Evolutionary conservation across 371 early-diverging fungal species (phyloP), one percentile per base, ranked within the genome.

Genomic region (Mucor piriformis): DNA sequence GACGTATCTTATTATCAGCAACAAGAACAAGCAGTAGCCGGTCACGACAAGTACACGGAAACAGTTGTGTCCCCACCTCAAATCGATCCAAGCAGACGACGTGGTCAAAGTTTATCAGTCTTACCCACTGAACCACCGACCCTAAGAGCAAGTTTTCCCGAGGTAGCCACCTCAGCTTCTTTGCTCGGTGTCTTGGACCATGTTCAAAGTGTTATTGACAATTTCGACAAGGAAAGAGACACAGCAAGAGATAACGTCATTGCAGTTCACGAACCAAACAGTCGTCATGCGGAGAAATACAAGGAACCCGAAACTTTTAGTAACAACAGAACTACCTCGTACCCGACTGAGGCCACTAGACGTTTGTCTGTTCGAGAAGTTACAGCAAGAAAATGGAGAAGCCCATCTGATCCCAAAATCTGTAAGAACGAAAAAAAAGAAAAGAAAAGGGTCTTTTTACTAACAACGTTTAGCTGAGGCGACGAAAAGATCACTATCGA

Each of bases 221-320:
- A 66, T 48, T 80, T 80, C 60, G 81, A 73, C 35, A 77, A 80
- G 54, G 81, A 80, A 42, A 66, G 81, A 52, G 81, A 80, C 32
- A 53, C 63, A 7, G 77, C 76, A 18, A 61, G 81, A 43, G 76
- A 75, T 56, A 70, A 72, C 16, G 76, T 80, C 25, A 80, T 80
- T 66, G 66, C 79, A 7, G 85, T 89, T 24, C 88, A 88, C 0
- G 56, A 79, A 8, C 70, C 72, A 32, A 46, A 3, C 60, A 74
- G 29, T 29, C 29, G 29, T 29, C 73, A 84, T 80, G 82, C 86
- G 51, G 70, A 72, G 25, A 59, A 63, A 51, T 63, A 66, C 54
- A 61, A 54, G 21, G 16, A 48, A 59, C 54, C 44, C 20, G 61
- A 63, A 0, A 50, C 51, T 11, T 52, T 46, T 7, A 20, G 29